Percentiles rank a stretch among this genome's conserved stretches.
phyloP scores from a whole-genome alignment of 768 basidiomycete genomes.

The Tulasnella sp. region DNA sequence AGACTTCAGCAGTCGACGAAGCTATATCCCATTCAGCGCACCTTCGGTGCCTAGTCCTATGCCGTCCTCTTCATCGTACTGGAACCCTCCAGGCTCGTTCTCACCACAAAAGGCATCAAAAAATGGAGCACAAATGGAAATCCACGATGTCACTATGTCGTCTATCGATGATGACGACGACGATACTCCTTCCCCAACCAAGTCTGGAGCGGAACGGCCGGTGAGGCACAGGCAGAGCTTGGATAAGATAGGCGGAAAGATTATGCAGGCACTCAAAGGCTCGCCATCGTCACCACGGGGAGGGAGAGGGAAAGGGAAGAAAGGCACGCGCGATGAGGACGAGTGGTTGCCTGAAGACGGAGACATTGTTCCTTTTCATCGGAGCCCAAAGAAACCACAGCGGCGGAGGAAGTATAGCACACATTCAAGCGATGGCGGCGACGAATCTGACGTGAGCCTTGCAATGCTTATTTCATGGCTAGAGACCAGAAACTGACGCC shows the following conservation, averaged over 20 bases:
- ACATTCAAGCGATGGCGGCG: constrained; percentile 22
- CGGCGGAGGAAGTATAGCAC: background rate
- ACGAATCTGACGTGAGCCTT: constrained; percentile 32
- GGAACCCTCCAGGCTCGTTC: background rate
- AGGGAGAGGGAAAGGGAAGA: constrained; percentile 32
- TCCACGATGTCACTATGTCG: constrained; percentile 2
- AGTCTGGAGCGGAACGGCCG: background rate
- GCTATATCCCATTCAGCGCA: background rate
- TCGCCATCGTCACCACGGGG: constrained; percentile 37
- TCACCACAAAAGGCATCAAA: constrained; percentile 2
- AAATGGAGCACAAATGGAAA: background rate
- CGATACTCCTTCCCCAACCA: background rate
- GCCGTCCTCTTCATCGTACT: background rate
- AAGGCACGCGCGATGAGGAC: constrained; percentile 31
- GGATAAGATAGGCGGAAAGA: background rate
- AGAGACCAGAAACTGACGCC: constrained; percentile 37
- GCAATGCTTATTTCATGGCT: constrained; percentile 33
- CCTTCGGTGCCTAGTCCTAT: background rate
- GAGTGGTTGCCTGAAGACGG: constrained; percentile 59
- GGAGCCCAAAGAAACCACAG: constrained; percentile 24
- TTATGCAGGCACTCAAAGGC: constrained; percentile 35
- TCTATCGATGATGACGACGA: background rate
- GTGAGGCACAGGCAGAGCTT: background rate
- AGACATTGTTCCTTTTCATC: constrained; percentile 37
- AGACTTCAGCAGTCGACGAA: background rate